Base-by-base conservation (phyloP, 2,329 filamentous ascomycete species). In the Stagonosporopsis tanaceti region DNA sequence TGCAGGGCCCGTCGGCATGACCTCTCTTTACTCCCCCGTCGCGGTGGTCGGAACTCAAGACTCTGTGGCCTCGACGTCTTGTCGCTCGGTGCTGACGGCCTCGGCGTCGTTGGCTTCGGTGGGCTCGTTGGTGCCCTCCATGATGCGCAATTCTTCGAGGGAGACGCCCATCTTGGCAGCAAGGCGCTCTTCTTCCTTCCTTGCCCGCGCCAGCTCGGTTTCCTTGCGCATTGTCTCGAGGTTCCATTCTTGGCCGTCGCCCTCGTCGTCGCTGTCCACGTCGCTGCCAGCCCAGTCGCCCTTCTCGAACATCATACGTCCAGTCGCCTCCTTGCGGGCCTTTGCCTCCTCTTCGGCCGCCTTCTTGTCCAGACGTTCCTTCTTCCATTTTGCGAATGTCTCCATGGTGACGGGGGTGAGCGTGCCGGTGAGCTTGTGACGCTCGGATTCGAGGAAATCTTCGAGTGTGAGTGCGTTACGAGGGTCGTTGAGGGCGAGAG, bases 321-420 rank as follows among this genome's bases (percentile, higher is more conserved):
- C 95, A 20, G 95, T 99, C 22, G 93, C 94, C 69, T 99, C 95
- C 84, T 96, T 98, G 72, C 93, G 91, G 79, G 90, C 88, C 73
- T 89, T 88, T 45, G 93, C 92, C 79, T 97, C 89, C 66, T 95
- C 91, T 71, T 99, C 95, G 22, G 95, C 95, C 15, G 89, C 90
- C 84, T 97, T 98, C 88, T 99, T 99, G 78, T 93, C 88, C 67
- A 98, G 75, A 41, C 95, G 90, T 50, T 96, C 90, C 80, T 93
- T 89, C 85, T 99, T 99, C 95, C 95, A 99, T 73, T 95, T 95
- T 61, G 92, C 92, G 73, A 99, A 99, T 0, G 87, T 85, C 74
- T 99, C 95, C 2, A 89, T 89, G 1, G 91, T 99, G 61, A 99
- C 96, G 5, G 96, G 96, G 1, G 96, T 99, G 48, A 98, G 84